A percentile compares a stretch with the other conserved stretches of the same genome.
phyloP scores from a whole-genome alignment of 768 basidiomycete genomes.

The Saitozyma podzolica region DNA sequence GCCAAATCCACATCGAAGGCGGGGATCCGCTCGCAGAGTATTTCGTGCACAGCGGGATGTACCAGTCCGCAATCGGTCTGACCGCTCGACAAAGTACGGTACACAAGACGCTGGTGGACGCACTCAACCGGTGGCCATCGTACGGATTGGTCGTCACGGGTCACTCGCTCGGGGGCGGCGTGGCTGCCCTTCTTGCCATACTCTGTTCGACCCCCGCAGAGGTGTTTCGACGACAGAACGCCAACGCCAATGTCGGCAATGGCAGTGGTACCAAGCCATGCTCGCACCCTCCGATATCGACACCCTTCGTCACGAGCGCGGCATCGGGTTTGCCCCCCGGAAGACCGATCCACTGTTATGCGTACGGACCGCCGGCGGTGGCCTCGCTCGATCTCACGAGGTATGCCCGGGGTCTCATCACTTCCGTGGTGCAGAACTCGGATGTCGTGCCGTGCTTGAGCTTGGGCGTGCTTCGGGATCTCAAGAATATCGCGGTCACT shows the following conservation, averaged over 20 bases:
- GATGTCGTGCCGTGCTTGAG: slow-evolving; percentile 51
- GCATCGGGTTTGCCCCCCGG: slow-evolving; percentile 51
- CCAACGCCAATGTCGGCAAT: background rate
- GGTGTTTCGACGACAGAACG: slow-evolving; percentile 25
- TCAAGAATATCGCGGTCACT: slow-evolving; percentile 52
- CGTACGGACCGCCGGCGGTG: slow-evolving; percentile 52
- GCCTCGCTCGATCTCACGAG: slow-evolving; percentile 51
- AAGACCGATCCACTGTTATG: slow-evolving; percentile 52
- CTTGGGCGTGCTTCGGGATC: slow-evolving; percentile 48
- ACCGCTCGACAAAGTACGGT: slow-evolving; percentile 46
- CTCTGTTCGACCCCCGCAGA: slow-evolving; percentile 39
- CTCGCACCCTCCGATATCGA: slow-evolving; percentile 34
- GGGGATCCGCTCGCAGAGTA: slow-evolving; percentile 45
- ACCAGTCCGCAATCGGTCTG: slow-evolving; percentile 43
- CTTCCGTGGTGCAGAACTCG: slow-evolving; percentile 46
- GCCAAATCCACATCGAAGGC: slow-evolving; percentile 39
- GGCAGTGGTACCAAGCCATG: background rate
- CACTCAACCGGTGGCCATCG: slow-evolving; percentile 42
- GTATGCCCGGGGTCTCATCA: slow-evolving; percentile 52
- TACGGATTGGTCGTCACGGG: slow-evolving; percentile 53
- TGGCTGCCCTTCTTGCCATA: slow-evolving; percentile 51
- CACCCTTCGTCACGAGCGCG: slow-evolving; percentile 51
- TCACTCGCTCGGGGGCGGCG: slow-evolving; percentile 55
- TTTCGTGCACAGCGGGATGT: slow-evolving; percentile 52
- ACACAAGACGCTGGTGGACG: slow-evolving; percentile 48